Conservation (phyloP, 345 rosid genomes). For the Streptanthus diversifolius region DNA sequence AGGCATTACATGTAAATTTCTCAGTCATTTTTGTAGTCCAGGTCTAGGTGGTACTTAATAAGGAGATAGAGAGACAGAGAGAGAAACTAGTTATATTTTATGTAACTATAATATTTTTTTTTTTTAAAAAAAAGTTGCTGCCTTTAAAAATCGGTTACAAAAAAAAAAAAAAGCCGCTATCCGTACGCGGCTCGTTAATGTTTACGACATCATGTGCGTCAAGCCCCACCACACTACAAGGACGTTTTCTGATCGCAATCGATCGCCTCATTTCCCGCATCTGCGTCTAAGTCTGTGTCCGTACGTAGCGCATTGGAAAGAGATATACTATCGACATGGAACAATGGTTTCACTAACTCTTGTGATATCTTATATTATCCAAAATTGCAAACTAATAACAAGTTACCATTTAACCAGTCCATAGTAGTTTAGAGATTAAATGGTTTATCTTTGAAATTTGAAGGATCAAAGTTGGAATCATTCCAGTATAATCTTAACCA, state of each 20-base stretch:
- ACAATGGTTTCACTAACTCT: neutral
- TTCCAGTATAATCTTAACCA: neutral
- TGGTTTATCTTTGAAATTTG: neutral
- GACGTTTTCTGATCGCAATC: too few relatives aligned
- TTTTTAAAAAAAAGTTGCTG: neutral
- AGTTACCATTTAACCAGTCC: neutral
- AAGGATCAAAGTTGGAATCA: neutral
- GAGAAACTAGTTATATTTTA: neutral
- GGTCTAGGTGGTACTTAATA: neutral
- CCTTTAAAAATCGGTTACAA: neutral
- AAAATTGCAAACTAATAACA: neutral
- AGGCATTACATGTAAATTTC: neutral
- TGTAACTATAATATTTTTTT: neutral
- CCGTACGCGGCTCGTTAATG: neutral
- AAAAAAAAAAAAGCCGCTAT: neutral
- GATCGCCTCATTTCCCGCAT: neutral
- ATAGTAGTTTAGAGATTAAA: neutral
- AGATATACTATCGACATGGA: neutral
- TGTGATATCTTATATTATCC: neutral
- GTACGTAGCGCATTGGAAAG: neutral
- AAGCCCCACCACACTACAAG: too few relatives aligned
- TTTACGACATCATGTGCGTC: neutral
- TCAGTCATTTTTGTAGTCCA: constrained; percentile 6
- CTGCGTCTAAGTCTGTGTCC: neutral
- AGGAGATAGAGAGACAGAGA: neutral